phyloP scores from a whole-genome alignment of 2,329 filamentous ascomycete species.

The Xylaria sp. region DNA sequence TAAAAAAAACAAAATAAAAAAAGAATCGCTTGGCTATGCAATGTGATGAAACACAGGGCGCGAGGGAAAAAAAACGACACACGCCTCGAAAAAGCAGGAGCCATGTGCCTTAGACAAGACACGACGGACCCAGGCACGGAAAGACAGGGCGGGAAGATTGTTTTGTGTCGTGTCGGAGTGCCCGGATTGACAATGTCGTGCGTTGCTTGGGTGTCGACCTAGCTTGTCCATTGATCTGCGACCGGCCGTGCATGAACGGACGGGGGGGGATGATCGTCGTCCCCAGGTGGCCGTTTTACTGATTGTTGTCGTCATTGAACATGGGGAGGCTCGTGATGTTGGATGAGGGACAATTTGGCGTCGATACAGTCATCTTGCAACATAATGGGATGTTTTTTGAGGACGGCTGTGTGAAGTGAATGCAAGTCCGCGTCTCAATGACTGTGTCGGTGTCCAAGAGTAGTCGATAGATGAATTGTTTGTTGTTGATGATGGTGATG shows the following conservation, averaged over 20 bases:
- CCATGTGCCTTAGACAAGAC: neutral
- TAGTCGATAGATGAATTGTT: neutral
- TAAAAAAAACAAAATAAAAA: neutral
- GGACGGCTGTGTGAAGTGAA: too few species aligned
- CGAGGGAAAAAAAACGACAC: too few species aligned
- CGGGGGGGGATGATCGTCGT: neutral
- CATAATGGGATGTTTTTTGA: too few species aligned
- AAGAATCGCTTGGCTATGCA: slow-evolving; percentile 12
- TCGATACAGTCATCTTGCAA: too few species aligned
- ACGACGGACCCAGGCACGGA: neutral
- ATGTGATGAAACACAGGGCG: neutral
- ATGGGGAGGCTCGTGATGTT: neutral
- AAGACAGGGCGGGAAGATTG: neutral
- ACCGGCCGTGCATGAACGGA: neutral
- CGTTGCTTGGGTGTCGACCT: neutral
- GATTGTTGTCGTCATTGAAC: neutral
- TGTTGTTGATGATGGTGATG: too few species aligned
- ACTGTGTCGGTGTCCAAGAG: neutral
- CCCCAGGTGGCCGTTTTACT: neutral
- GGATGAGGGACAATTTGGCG: slow-evolving; percentile 8
- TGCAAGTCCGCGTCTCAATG: slow-evolving; percentile 20
- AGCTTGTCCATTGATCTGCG: slow-evolving; percentile 6
- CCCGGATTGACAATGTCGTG: neutral
- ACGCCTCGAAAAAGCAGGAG: slow-evolving; percentile 1
- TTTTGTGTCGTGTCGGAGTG: neutral